Base-by-base conservation (phyloP, 495 filamentous ascomycete species). In the Tuber magnatum region DNA sequence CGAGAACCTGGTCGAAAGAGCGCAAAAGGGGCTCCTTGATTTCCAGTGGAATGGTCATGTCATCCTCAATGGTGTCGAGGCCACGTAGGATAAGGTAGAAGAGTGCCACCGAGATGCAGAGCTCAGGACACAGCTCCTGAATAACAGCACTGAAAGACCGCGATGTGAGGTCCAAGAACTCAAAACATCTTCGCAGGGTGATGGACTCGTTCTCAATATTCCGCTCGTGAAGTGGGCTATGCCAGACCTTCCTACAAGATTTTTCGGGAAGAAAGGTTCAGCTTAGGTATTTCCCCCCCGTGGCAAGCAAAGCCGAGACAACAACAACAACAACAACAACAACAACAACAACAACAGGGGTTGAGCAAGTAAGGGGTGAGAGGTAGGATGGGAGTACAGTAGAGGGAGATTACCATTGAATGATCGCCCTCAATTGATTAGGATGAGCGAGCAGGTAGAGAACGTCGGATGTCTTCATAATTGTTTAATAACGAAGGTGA, bases 11-110 rank as follows among this genome's bases (percentile, higher is more conserved):
- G 80, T 93, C 86, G 84, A 99, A 99, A 56, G 91, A 86, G 44
- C 95, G 88, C 44, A 99, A 86, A 65, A 97, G 84, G 6, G 93
- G 93, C 83, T 95, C 94, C 86, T 99, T 99, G 76, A 87, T 89
- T 74, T 86, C 86, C 16, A 93, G 84, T 1, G 90, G 86, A 72
- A 99, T 90, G 6, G 95, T 97, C 89, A 97, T 98, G 84, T 99
- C 95, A 87, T 99, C 95, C 84, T 99, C 95, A 74, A 99, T 93
- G 32, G 95, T 99, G 83, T 99, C 95, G 69, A 99, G 87, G 14
- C 91, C 96, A 71, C 95, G 91, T 22, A 99, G 87, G 46, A 91
- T 89, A 48, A 99, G 87, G 85, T 99, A 99, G 88, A 99, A 99
- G n/a, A 98, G 86, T 71, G 89, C 90, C 69, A 99, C 87, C 2